phyloP scores from a whole-genome alignment of 169 alveolate genomes.

The Cryptosporidium sp. region DNA sequence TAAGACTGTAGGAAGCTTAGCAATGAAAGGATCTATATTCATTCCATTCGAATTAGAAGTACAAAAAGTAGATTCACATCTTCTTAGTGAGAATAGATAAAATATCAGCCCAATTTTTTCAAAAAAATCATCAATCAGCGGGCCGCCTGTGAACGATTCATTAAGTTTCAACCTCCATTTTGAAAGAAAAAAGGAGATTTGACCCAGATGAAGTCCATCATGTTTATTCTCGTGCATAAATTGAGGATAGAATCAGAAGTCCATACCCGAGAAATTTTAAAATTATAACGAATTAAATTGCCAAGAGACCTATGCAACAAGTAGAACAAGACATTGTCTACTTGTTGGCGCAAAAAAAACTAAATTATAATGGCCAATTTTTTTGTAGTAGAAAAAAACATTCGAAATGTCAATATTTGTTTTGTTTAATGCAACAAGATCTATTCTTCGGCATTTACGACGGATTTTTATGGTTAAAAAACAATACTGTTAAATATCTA shows the following conservation, averaged over 20 bases:
- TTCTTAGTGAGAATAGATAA: background rate
- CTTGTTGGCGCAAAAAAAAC: background rate
- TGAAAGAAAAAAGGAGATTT: conserved; percentile 17
- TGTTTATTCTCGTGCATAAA: background rate
- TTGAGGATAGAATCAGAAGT: background rate
- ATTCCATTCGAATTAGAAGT: background rate
- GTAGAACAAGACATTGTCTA: conserved; percentile 2
- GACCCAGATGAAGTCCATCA: background rate
- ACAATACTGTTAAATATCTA: conserved; percentile 42
- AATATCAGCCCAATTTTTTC: conserved; percentile 19
- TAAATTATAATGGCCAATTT: too few species aligned
- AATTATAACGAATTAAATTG: background rate
- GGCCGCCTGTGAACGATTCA: conserved; percentile 12
- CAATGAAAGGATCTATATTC: background rate
- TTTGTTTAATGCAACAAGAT: background rate
- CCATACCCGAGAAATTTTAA: background rate
- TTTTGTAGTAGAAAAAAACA: too few species aligned
- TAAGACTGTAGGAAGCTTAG: background rate
- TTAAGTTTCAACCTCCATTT: conserved; percentile 50
- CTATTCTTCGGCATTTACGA: background rate
- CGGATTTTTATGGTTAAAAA: background rate
- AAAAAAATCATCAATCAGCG: conserved; percentile 29
- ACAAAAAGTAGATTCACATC: background rate
- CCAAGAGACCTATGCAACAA: background rate
- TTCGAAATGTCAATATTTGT: too few species aligned